Conservation (phyloP, 176 grass and related monocot genomes). For the Oryza officinalis region DNA sequence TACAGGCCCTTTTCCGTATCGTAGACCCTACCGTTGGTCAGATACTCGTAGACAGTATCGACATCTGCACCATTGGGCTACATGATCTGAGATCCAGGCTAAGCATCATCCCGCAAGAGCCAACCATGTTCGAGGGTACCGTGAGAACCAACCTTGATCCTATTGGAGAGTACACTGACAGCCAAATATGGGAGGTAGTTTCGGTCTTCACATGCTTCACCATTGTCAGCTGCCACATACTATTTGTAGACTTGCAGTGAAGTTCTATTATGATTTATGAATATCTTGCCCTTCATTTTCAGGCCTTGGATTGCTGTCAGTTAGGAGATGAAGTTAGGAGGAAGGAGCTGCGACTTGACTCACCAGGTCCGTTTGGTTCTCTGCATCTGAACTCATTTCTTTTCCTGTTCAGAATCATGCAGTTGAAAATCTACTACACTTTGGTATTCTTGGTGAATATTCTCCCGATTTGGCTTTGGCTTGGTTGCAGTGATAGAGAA, state of each 20-base stretch:
- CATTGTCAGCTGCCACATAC: not conserved
- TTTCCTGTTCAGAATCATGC: not conserved
- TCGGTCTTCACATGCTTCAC: not conserved
- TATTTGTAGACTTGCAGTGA: not conserved
- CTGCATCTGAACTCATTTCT: not conserved
- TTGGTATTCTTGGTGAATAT: conserved; percentile 4
- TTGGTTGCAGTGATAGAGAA: conserved; percentile 73
- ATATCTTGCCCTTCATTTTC: not conserved
- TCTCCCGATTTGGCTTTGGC: not conserved
- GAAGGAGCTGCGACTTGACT: conserved; percentile 73
- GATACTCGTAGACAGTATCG: conserved; percentile 67
- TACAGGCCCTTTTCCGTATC: conserved; percentile 83
- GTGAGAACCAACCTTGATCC: conserved; percentile 91
- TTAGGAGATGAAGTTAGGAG: conserved; percentile 75
- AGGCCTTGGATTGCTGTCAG: conserved; percentile 82
- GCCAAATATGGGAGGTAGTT: conserved; percentile 87
- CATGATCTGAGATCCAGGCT: conserved; percentile 87
- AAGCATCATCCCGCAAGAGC: conserved; percentile 94
- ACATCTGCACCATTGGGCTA: conserved; percentile 84
- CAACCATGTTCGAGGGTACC: conserved; percentile 90
- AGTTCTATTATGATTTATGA: not conserved
- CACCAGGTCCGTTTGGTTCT: conserved; percentile 47
- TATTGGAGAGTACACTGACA: conserved; percentile 72
- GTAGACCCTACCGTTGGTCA: conserved; percentile 74
- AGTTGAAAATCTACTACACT: not conserved